Percentiles rank a stretch among this genome's conserved stretches.
These are phyloP conservation scores for Podospora bellae-mahoneyi DNA, from an alignment of 495 filamentous ascomycete species.

Conservation along the genomic window DNA sequence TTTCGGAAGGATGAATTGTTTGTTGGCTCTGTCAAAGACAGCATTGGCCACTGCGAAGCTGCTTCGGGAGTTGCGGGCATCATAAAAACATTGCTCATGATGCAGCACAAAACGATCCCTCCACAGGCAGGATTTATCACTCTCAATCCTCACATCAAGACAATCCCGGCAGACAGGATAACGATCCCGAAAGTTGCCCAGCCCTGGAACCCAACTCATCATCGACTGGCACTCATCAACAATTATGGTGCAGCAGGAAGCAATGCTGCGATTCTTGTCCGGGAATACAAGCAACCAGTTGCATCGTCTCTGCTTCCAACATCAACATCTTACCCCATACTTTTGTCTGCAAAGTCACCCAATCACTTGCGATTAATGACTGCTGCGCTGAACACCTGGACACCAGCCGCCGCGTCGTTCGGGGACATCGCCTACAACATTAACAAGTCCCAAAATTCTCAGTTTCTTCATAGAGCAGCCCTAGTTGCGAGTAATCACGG, in stretches of 20 bases:
- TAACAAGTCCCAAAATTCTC: background rate
- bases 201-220: constrained; percentile 33
- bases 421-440: constrained; percentile 2
- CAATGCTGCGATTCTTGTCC: constrained; percentile 44
- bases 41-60: constrained; percentile 55
- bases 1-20: constrained; percentile 32
- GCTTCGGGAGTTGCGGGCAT: constrained; percentile 51
- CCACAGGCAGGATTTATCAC: constrained; percentile 45
- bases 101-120: constrained; percentile 47
- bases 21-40: constrained; percentile 56
- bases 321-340: background rate
- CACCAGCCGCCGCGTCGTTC: background rate
- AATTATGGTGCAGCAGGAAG: constrained; percentile 53
- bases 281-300: background rate
- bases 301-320: constrained; percentile 19
- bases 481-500: background rate
- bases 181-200: constrained; percentile 25
- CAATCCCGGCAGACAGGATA: constrained; percentile 29
- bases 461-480: background rate
- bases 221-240: constrained; percentile 47
- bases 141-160: constrained; percentile 44
- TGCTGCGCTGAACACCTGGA: background rate
- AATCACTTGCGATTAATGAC: background rate
- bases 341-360: constrained; percentile 1
- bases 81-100: constrained; percentile 47